Percentiles rank a stretch among this genome's conserved stretches.
phyloP scores from a whole-genome alignment of 2,329 filamentous ascomycete genomes.

The Madurella mycetomatis region DNA sequence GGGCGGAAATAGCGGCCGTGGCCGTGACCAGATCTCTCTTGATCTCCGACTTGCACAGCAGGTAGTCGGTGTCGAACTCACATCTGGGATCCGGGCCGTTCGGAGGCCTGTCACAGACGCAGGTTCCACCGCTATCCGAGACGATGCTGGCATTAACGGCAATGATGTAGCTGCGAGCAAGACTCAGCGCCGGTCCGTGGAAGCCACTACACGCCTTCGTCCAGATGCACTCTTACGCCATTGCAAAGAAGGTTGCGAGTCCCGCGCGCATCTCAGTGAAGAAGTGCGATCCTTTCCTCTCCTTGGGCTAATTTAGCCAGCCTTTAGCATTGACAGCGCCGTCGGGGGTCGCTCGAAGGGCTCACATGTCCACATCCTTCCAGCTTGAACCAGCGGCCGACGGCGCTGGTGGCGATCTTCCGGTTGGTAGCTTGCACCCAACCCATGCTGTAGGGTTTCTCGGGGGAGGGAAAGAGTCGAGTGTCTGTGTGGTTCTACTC shows the following conservation, averaged over 20 bases:
- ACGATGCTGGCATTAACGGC: constrained; percentile 51
- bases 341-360: constrained; percentile 9
- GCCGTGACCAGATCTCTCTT: constrained; percentile 79
- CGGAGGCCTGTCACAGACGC: constrained; percentile 57
- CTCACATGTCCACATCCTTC: constrained; percentile 79
- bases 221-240: constrained; percentile 41
- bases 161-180: constrained; percentile 41
- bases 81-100: constrained; percentile 48
- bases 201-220: constrained; percentile 25
- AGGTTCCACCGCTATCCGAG: constrained; percentile 68
- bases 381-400: constrained; percentile 72
- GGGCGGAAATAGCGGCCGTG: constrained; percentile 74
- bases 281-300: constrained; percentile 72
- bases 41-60: constrained; percentile 58
- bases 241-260: constrained; percentile 71
- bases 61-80: constrained; percentile 52
- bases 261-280: constrained; percentile 81
- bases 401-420: constrained; percentile 58
- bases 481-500: background rate
- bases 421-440: constrained; percentile 49
- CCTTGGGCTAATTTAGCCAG: constrained; percentile 50
- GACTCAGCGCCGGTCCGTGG: background rate
- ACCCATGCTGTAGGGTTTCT: constrained; percentile 35
- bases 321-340: constrained; percentile 16
- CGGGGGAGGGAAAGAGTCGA: background rate